A percentile compares a stretch with the other conserved stretches of the same genome.
phyloP scores from a whole-genome alignment of 352 stramenopile species.

The Phytophthora cryptogea region DNA sequence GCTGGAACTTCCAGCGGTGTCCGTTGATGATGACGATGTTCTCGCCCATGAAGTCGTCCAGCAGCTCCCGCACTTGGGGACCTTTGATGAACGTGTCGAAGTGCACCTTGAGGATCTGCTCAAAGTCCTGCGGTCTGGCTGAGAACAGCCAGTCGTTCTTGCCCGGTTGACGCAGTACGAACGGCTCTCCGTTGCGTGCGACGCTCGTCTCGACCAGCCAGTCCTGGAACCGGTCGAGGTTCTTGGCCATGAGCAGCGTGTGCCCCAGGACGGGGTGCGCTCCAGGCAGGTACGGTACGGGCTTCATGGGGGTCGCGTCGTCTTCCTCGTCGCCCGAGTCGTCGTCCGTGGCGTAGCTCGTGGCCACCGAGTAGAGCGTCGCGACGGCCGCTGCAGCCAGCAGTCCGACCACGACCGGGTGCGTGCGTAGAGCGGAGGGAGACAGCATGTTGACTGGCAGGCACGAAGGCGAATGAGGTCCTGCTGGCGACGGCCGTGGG shows the following conservation, averaged over 20 bases:
- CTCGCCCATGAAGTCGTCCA: slow-evolving; percentile 52
- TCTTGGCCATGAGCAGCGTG: slow-evolving; percentile 33
- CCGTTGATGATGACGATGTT: slow-evolving; percentile 56
- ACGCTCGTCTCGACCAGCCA: slow-evolving; percentile 42
- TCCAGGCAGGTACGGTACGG: slow-evolving; percentile 31
- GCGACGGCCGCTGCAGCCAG: slow-evolving; percentile 20
- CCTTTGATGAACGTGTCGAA: slow-evolving; percentile 62
- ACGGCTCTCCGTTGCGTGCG: slow-evolving; percentile 30
- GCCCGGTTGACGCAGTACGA: slow-evolving; percentile 43
- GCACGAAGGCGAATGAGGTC: slow-evolving; percentile 27
- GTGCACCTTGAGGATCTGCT: slow-evolving; percentile 57
- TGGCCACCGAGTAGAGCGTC: slow-evolving; percentile 13
- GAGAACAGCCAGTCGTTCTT: slow-evolving; percentile 49
- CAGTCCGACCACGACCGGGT: slow-evolving; percentile 32
- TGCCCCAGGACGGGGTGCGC: slow-evolving; percentile 36
- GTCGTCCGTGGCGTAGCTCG: slow-evolving; percentile 11
- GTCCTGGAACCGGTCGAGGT: slow-evolving; percentile 41
- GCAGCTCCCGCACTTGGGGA: slow-evolving; percentile 34
- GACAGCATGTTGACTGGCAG: slow-evolving; percentile 32
- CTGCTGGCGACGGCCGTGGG: neutral
- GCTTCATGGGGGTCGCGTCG: slow-evolving; percentile 1
- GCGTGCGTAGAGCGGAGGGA: slow-evolving; percentile 11
- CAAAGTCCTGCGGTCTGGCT: slow-evolving; percentile 42
- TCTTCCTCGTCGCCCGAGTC: slow-evolving; percentile 20
- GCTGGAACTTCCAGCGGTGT: slow-evolving; percentile 50